phyloP scores from a whole-genome alignment of 805 yeast species.

The Yarrowia yakushimensis region DNA sequence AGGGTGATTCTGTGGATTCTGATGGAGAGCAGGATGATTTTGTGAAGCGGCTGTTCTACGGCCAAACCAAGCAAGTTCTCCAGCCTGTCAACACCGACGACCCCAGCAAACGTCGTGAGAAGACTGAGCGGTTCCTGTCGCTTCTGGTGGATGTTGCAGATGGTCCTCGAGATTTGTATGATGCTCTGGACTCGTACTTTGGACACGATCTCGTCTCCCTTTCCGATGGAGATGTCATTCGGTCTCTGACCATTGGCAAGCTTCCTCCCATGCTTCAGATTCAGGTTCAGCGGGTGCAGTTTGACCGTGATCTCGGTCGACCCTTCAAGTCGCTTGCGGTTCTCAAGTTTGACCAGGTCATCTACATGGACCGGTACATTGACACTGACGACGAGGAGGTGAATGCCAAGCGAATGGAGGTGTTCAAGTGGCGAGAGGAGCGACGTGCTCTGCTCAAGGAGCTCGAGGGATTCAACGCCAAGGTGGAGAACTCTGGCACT shows the following conservation, averaged over 20 bases:
- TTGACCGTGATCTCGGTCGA: constrained; percentile 65
- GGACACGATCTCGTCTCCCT: constrained; percentile 64
- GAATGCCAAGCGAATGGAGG: constrained; percentile 52
- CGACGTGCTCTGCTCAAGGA: constrained; percentile 26
- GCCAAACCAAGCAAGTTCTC: constrained; percentile 76
- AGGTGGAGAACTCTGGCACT: constrained; percentile 43
- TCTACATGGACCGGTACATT: constrained; percentile 85
- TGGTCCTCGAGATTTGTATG: constrained; percentile 85
- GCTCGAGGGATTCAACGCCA: constrained; percentile 10
- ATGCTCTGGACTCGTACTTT: constrained; percentile 82
- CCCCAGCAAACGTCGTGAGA: constrained; percentile 46
- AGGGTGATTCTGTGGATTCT: constrained; percentile 58
- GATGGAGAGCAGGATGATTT: constrained; percentile 81
- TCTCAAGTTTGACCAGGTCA: constrained; percentile 68
- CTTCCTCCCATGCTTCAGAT: constrained; percentile 83
- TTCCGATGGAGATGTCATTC: constrained; percentile 66
- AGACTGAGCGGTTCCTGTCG: constrained; percentile 73
- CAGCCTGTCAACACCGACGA: constrained; percentile 36
- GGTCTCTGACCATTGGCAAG: constrained; percentile 65
- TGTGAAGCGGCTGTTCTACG: constrained; percentile 76
- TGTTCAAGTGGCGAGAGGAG: constrained; percentile 54
- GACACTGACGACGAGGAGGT: constrained; percentile 56
- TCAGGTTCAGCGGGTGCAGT: constrained; percentile 91
- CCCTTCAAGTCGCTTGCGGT: constrained; percentile 83
- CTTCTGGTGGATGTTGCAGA: constrained; percentile 82